phyloP scores from a whole-genome alignment of 192 early-diverging fungal species.

The Backusella tarrabulga region DNA sequence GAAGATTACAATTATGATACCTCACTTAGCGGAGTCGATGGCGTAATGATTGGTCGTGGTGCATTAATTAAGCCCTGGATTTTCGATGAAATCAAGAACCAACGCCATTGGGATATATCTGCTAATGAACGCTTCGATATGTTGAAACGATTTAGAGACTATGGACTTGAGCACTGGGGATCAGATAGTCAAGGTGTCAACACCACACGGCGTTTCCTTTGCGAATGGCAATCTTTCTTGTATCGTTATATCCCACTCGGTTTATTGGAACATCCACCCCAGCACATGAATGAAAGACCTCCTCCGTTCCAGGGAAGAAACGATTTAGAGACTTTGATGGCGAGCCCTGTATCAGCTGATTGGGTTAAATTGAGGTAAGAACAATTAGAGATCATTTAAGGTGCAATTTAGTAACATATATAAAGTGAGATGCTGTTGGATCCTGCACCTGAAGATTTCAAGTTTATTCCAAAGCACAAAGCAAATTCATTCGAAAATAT shows the following conservation, averaged over 20 bases:
- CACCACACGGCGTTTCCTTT: constrained; percentile 74
- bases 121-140: constrained; percentile 90
- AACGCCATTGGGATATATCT: constrained; percentile 88
- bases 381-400: background rate
- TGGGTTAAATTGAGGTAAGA: constrained; percentile 85
- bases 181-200: constrained; percentile 85
- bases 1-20: constrained; percentile 79
- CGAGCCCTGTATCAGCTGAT: constrained; percentile 69
- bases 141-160: constrained; percentile 74
- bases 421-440: constrained; percentile 84
- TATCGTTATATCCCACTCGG: constrained; percentile 89
- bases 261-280: constrained; percentile 88
- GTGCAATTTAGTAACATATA: background rate
- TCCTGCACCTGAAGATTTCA: constrained; percentile 81
- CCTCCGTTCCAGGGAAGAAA: constrained; percentile 82
- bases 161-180: constrained; percentile 97
- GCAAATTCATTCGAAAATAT: constrained; percentile 61
- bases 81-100: constrained; percentile 89
- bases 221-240: constrained; percentile 78
- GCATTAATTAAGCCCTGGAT: constrained; percentile 98
- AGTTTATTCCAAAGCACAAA: constrained; percentile 94
- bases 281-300: constrained; percentile 89
- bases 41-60: constrained; percentile 83
- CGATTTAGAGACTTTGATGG: constrained; percentile 95
- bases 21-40: constrained; percentile 66